A percentile compares a stretch with the other conserved stretches of the same genome.
phyloP scores from a whole-genome alignment of 2,329 filamentous ascomycete genomes.

The Aschersonia sp. region DNA sequence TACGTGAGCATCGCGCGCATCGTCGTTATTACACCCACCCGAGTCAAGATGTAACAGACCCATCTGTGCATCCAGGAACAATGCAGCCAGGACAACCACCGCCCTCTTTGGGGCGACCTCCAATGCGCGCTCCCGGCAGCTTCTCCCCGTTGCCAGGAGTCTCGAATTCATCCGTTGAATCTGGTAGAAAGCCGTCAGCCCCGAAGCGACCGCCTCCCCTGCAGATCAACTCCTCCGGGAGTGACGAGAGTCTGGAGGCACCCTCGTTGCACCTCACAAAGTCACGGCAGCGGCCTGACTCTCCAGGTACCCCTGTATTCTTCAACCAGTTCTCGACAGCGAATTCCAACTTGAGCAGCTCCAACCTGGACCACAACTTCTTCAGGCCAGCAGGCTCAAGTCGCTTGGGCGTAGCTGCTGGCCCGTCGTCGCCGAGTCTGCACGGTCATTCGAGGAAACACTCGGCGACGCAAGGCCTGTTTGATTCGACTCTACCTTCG shows the following conservation, averaged over 20 bases:
- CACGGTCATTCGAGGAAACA: conserved; percentile 45
- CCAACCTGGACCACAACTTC: conserved; percentile 38
- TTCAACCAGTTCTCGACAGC: conserved; percentile 30
- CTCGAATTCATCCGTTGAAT: conserved; percentile 13
- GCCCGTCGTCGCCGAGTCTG: conserved; percentile 14
- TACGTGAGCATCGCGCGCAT: background rate
- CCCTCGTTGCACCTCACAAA: conserved; percentile 29
- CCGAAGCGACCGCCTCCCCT: conserved; percentile 19
- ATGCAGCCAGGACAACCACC: conserved; percentile 28
- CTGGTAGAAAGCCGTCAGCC: conserved; percentile 11
- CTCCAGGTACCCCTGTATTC: conserved; percentile 31
- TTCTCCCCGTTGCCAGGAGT: conserved; percentile 35
- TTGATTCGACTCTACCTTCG: conserved; percentile 58
- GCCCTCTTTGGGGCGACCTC: conserved; percentile 17
- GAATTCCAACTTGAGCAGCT: conserved; percentile 31
- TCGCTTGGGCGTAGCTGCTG: conserved; percentile 12
- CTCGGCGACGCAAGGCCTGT: conserved; percentile 61
- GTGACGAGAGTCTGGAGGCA: conserved; percentile 10
- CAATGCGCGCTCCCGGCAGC: conserved; percentile 35
- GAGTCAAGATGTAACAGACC: conserved; percentile 28
- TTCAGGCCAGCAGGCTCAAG: conserved; percentile 31
- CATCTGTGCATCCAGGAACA: conserved; percentile 14
- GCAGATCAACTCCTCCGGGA: conserved; percentile 15
- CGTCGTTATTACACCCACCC: background rate
- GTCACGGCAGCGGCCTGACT: conserved; percentile 23